Conservation (phyloP, 768 basidiomycete genomes). For the Phlebiopsis flavidoalba region DNA sequence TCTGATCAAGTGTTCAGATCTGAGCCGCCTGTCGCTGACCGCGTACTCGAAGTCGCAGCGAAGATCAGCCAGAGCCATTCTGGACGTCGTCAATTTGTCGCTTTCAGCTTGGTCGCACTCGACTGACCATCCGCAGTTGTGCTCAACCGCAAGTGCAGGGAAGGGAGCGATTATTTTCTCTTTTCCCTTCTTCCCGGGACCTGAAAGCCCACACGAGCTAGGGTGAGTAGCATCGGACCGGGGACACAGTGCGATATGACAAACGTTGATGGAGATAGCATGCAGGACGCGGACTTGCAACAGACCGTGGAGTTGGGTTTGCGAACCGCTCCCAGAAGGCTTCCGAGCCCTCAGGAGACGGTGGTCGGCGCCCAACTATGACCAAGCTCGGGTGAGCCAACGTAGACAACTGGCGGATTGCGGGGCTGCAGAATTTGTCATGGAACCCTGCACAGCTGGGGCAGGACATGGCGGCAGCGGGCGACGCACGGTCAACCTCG, state of each 20-base stretch:
- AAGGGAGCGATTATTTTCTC: background rate
- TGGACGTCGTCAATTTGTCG: background rate
- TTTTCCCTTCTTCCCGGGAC: too few species aligned
- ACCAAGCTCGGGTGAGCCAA: too few species aligned
- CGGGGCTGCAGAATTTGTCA: too few species aligned
- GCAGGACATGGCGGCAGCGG: constrained; percentile 1
- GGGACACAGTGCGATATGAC: background rate
- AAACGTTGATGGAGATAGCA: constrained; percentile 8
- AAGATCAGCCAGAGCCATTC: constrained; percentile 1
- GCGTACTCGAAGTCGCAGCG: constrained; percentile 9
- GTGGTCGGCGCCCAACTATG: too few species aligned
- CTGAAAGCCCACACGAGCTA: background rate
- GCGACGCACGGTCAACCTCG: background rate
- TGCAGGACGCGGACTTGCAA: background rate
- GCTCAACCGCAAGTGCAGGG: background rate
- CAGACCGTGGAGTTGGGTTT: too few species aligned
- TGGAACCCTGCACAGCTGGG: background rate
- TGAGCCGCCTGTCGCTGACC: background rate
- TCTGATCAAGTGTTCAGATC: background rate
- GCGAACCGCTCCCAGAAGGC: too few species aligned
- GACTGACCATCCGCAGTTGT: constrained; percentile 6
- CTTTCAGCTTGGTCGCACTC: constrained; percentile 11
- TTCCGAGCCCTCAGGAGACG: too few species aligned
- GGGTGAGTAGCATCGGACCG: constrained; percentile 11
- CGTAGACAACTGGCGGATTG: too few species aligned